phyloP scores from a whole-genome alignment of 2,329 filamentous ascomycete species.

The Raffaelea deltoideospora region DNA sequence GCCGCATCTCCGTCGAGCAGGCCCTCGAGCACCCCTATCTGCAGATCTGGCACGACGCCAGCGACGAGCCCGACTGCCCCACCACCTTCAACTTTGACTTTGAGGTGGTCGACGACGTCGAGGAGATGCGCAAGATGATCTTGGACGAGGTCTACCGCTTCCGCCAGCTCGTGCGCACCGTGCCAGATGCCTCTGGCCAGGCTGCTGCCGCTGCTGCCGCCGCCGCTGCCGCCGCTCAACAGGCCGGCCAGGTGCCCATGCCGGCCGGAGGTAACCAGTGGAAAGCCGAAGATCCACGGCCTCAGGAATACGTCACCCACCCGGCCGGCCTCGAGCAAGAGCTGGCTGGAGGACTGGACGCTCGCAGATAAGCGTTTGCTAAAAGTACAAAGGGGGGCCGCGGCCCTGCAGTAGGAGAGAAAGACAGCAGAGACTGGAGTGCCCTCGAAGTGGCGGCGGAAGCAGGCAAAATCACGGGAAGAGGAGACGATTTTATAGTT shows the following conservation, averaged over 20 bases:
- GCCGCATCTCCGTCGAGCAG: conserved; percentile 85
- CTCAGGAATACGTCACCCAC: conserved; percentile 39
- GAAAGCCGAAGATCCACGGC: conserved; percentile 44
- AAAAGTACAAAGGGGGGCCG: no score
- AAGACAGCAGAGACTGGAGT: no score
- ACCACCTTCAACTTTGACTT: conserved; percentile 97
- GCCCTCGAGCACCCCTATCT: conserved; percentile 94
- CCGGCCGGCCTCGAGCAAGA: conserved; percentile 41
- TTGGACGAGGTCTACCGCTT: conserved; percentile 86
- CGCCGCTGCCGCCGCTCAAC: conserved; percentile 8
- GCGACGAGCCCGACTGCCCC: conserved; percentile 86
- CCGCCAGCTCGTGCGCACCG: conserved; percentile 46
- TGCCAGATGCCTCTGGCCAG: conserved; percentile 21
- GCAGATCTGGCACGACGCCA: conserved; percentile 95
- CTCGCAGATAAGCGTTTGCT: conserved; percentile 17
- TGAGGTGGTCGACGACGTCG: conserved; percentile 89
- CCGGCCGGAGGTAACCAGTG: conserved; percentile 35
- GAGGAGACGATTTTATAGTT: no score
- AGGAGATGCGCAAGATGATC: conserved; percentile 94
- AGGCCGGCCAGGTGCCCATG: conserved; percentile 33
- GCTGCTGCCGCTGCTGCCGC: conserved; percentile 6
- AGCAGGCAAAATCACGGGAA: no score
- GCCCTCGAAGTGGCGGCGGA: no score
- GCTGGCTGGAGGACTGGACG: conserved; percentile 43
- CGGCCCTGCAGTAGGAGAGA: no score